Evolutionary conservation across 2,329 filamentous ascomycete genomes (phyloP), one percentile per base, ranked within the genome.

Genomic region (Seiridium cupressi): DNA sequence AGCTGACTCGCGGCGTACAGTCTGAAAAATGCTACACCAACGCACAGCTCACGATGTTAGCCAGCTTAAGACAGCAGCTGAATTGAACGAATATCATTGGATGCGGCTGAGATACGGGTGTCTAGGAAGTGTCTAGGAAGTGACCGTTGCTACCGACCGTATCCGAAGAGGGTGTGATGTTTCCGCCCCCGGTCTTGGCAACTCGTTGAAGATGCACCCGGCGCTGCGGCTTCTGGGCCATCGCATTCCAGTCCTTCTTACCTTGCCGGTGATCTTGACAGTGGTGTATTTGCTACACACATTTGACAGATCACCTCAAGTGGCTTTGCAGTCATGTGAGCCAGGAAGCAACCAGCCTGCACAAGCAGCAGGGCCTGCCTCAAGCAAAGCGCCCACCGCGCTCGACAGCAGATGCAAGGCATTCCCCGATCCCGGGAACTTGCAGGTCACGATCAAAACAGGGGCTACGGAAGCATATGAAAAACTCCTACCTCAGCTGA

Each of bases 401-500:
- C 18, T 26, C 18, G 18, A 26, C 18, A 26, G 18, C 18, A 26
- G 32, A 35, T 53, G 49, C 49, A 32, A 53, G 49, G 34, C 49
- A 4, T 53, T 53, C 35, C 49, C 49, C 32, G 49, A 53, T 18
- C 49, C 49, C 7, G 49, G 49, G 4, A 53, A 53, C 34, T 18
- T 53, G 11, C 49, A 36, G 49, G 35, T 53, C 35, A 13, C 38
- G 31, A 38, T 53, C 49, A 53, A 53, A 13, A 53, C 49, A 13
- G 55, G 55, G 31, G 55, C 55, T 5, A 57, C 55, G 2, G 55
- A 57, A 35, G 55, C 49, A 3, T 53, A 53, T 38, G 49, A 53
- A 13, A 53, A 53, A 34, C 49, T 53, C 18, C 49, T 53, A n/a
- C 49, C 49, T n/a, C 49, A 53, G 7, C 34, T 53, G 10, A 53